phyloP scores from a whole-genome alignment of 176 grass and related monocot genomes.

The Oryza meridionalis region DNA sequence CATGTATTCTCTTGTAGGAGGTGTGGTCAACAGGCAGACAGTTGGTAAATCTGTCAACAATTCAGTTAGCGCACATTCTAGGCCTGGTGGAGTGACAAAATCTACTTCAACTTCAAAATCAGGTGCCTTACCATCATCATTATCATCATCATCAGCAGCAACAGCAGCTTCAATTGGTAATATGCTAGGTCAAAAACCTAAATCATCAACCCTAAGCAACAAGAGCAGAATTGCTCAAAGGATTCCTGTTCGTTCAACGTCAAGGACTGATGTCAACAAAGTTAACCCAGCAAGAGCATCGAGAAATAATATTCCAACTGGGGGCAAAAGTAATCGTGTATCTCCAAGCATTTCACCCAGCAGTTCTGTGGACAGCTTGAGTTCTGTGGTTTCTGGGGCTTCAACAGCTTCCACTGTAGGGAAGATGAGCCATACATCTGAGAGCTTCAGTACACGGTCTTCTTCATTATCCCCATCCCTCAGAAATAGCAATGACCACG shows the following conservation, averaged over 20 bases:
- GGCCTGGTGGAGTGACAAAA: constrained; percentile 28
- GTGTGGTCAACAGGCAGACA: constrained; percentile 43
- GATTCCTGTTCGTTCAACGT: constrained; percentile 38
- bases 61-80: constrained; percentile 27
- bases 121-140: constrained; percentile 3
- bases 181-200: constrained; percentile 36
- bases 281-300: constrained; percentile 40
- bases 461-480: constrained; percentile 46
- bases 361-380: constrained; percentile 84
- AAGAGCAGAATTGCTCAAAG: constrained; percentile 61
- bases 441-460: constrained; percentile 38
- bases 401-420: constrained; percentile 51
- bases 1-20: constrained; percentile 48
- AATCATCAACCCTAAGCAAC: constrained; percentile 34
- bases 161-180: neutral
- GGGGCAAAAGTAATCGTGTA: constrained; percentile 4
- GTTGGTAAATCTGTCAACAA: constrained; percentile 41
- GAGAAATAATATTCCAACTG: constrained; percentile 42
- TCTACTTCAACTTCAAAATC: constrained; percentile 30
- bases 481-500: constrained; percentile 38
- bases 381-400: constrained; percentile 54
- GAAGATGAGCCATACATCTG: constrained; percentile 46
- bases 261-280: constrained; percentile 47
- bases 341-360: constrained; percentile 63
- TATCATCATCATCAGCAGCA: neutral